Evolutionary conservation across 2,329 filamentous ascomycete species (phyloP).

Genomic region (Westerdykella aurantiaca): DNA sequence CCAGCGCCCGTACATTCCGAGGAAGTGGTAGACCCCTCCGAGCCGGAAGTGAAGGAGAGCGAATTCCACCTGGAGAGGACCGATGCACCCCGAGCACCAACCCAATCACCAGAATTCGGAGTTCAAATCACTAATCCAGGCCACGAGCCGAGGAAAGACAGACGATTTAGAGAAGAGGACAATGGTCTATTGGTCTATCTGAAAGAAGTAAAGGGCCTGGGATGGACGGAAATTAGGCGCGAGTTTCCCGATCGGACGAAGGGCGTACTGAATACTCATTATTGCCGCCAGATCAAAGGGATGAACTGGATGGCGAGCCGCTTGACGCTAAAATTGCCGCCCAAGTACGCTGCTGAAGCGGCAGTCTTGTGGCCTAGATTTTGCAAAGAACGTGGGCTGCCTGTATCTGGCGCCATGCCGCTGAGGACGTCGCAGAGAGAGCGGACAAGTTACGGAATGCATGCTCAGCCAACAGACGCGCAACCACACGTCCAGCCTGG

Average conservation of each 20-base stretch:
- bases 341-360: conserved; percentile 22
- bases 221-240: conserved; percentile 34
- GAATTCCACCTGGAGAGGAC: no score
- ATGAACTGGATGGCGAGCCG: conserved; percentile 20
- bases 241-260: conserved; percentile 29
- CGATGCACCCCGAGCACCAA: no score
- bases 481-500: background rate
- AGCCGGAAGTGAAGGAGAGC: no score
- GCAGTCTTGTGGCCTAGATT: conserved; percentile 18
- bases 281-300: conserved; percentile 23
- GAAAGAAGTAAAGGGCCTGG: conserved; percentile 35
- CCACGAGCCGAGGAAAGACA: no score
- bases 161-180: conserved; percentile 10
- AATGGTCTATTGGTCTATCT: conserved; percentile 36
- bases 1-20: no score
- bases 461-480: background rate
- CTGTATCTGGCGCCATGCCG: no score
- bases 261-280: conserved; percentile 20
- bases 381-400: conserved; percentile 3
- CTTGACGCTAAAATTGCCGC: conserved; percentile 15
- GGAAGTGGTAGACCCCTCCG: no score
- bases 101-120: no score
- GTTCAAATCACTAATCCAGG: no score
- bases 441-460: background rate
- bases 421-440: background rate